These are phyloP conservation scores for Onygenales sp. DNA, from an alignment of 2,329 filamentous ascomycete species.

Conservation along the genomic window DNA sequence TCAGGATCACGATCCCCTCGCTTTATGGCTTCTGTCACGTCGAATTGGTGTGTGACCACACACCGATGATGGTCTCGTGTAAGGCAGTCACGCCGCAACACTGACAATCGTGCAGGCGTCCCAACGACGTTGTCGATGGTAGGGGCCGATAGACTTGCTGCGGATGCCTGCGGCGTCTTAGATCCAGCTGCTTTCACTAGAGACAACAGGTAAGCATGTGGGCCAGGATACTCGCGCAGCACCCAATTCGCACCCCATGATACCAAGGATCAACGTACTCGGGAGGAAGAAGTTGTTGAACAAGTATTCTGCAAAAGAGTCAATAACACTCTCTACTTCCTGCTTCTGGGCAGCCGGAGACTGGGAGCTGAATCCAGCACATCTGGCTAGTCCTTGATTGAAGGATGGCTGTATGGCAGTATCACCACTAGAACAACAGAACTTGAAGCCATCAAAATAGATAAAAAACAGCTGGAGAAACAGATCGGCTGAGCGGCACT, in stretches of 20 bases:
- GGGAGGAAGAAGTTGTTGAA: conserved; percentile 13
- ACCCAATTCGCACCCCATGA: background rate
- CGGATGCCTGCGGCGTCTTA: too few relatives aligned
- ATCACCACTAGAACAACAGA: conserved; percentile 6
- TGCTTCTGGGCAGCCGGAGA: too few relatives aligned
- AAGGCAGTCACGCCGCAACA: conserved; percentile 8
- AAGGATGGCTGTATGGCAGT: conserved; percentile 4
- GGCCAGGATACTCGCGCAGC: background rate
- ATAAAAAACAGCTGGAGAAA: conserved; percentile 9
- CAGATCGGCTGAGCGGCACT: conserved; percentile 10
- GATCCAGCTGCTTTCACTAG: too few relatives aligned
- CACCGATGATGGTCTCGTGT: conserved; percentile 13
- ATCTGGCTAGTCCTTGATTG: conserved; percentile 2
- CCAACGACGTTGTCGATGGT: background rate
- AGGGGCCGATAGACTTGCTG: too few relatives aligned
- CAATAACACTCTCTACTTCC: background rate
- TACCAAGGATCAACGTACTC: conserved; percentile 6
- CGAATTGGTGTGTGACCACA: conserved; percentile 13
- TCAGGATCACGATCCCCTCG: conserved; percentile 8
- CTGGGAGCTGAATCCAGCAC: too few relatives aligned
- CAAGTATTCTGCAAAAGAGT: conserved; percentile 11
- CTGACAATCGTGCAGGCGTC: too few relatives aligned
- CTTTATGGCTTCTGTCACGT: conserved; percentile 9
- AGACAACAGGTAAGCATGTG: too few relatives aligned
- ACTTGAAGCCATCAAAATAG: conserved; percentile 7